A percentile compares a stretch with the other conserved stretches of the same genome.
These are phyloP conservation scores for Xylaria flabelliformis DNA, from an alignment of 495 filamentous ascomycete genomes.

Conservation along the genomic window DNA sequence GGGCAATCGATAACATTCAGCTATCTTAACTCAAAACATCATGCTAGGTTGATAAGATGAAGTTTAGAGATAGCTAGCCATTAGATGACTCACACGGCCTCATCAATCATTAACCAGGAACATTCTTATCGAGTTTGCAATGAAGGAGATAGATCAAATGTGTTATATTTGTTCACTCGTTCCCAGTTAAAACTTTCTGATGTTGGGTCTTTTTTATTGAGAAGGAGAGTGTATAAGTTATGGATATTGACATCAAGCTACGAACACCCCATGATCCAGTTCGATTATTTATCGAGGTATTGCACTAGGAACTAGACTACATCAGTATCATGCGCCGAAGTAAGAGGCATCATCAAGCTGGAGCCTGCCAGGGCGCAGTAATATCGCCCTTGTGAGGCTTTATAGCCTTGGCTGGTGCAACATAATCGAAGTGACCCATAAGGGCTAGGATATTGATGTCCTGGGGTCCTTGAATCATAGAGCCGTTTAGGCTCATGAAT, in stretches of 20 bases:
- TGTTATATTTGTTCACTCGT: not conserved
- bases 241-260: not conserved
- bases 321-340: not conserved
- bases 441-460: not conserved
- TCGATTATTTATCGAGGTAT: not conserved
- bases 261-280: not conserved
- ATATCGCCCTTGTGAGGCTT: conserved; percentile 11
- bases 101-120: not conserved
- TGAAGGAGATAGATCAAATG: too few species aligned
- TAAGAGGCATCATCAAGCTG: not conserved
- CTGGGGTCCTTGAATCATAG: conserved; percentile 14
- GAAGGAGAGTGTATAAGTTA: not conserved
- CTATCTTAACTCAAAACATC: not conserved
- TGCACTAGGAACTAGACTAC: not conserved
- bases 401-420: conserved; percentile 9
- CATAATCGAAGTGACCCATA: conserved; percentile 12
- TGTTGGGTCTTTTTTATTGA: not conserved
- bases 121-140: not conserved
- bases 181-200: not conserved
- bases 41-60: not conserved
- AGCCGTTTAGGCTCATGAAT: conserved; percentile 35
- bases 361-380: conserved; percentile 16
- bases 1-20: not conserved
- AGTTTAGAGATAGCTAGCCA: too few species aligned
- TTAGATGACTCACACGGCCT: too few species aligned